Base-by-base conservation (phyloP, 2,329 filamentous ascomycete genomes). In the Cercospora nicotianae region DNA sequence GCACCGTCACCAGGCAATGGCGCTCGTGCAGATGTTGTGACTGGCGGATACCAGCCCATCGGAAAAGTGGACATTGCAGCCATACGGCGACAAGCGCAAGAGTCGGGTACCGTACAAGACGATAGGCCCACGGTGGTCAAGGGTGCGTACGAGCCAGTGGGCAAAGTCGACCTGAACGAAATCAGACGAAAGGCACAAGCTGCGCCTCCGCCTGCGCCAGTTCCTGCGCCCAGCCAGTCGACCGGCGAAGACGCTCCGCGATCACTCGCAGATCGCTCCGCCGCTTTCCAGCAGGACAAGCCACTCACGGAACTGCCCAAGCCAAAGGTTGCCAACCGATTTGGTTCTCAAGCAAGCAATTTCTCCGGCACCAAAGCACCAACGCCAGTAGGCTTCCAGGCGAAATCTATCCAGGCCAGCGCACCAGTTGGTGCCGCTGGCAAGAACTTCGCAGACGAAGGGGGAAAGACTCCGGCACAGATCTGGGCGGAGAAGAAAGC, bases 401-500 rank as follows among this genome's bases (percentile, higher is more conserved):
- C 87, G 12, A 89, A 90, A 69, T 80, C 87, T n/a, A 79, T 85
- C 8, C 58, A 69, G 30, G 65, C 75, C 12, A 78, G 87, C 26
- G 81, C 88, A 20, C 89, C 91, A 5, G 85, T 97, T 28, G 93
- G 93, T 28, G 86, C 88, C 72, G 93, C 94, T 42, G 96, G 93
- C 81, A 90, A 93, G 76, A 97, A 93, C 0, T 99, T 98, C 83
- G 95, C 95, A 16, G 94, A 97, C 73, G 85, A 96, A 79, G 94
- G 91, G 70, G 95, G 95, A 70, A 99, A 98, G 84, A 98, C 95
- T 5, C 95, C 95, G 6, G 94, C 95, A 31, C 95, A 99, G 80
- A 82, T 97, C 39, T 99, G 95, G 95, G 94, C 94, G 0, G 95
- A 99, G 83, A 96, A 94, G 83, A 98, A 98, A 83, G 94, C 92